phyloP scores from a whole-genome alignment of 139 green algal species.

The Limnomonas spitsbergensis region DNA sequence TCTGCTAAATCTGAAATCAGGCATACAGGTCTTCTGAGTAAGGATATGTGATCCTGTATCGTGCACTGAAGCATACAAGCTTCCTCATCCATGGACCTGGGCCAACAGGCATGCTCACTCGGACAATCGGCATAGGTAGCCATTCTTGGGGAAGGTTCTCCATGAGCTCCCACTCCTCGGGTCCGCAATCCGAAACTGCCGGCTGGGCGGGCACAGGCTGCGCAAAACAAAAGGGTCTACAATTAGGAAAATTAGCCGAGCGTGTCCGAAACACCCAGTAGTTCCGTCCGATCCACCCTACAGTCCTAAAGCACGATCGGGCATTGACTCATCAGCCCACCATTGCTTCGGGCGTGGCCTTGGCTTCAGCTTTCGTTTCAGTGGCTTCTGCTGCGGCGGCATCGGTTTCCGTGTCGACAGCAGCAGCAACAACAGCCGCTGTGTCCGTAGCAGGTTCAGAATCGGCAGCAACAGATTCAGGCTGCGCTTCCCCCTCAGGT shows the following conservation, averaged over 20 bases:
- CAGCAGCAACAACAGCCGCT: too few relatives aligned
- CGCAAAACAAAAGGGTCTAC: not conserved
- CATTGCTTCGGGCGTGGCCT: too few relatives aligned
- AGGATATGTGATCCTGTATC: too few relatives aligned
- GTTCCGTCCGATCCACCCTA: not conserved
- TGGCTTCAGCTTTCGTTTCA: too few relatives aligned
- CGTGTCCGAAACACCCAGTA: not conserved
- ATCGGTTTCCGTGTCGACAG: too few relatives aligned
- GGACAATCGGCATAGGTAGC: slow-evolving; percentile 43
- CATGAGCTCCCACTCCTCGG: slow-evolving; percentile 61
- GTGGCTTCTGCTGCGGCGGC: too few relatives aligned
- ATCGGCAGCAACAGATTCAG: not conserved
- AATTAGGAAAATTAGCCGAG: not conserved
- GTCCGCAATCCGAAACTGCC: slow-evolving; percentile 9
- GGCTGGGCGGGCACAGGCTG: not conserved
- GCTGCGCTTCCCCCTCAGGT: not conserved
- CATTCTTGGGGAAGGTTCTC: slow-evolving; percentile 48
- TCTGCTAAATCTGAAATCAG: too few relatives aligned
- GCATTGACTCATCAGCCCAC: too few relatives aligned
- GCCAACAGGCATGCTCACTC: slow-evolving; percentile 21
- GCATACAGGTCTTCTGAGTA: too few relatives aligned
- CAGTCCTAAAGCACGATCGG: not conserved
- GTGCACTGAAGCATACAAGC: not conserved
- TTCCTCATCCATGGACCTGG: not conserved
- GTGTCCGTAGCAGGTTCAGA: too few relatives aligned